phyloP scores from a whole-genome alignment of 169 alveolate genomes.

The Cryptosporidium ryanae region DNA sequence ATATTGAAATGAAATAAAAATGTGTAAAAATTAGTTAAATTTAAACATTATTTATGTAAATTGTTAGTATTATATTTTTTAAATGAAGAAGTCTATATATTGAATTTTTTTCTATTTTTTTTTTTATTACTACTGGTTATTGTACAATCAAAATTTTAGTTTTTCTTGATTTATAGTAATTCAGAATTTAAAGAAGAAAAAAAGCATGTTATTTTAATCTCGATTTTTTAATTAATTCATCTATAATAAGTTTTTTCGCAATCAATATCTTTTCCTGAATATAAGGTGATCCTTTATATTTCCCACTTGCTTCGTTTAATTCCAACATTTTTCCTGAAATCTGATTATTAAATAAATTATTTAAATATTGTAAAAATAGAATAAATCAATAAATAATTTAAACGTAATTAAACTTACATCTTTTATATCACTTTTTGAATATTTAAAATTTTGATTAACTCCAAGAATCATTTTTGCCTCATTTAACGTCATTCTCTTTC shows the following conservation, averaged over 20 bases:
- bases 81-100: too few species aligned
- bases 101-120: too few species aligned
- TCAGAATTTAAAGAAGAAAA: too few species aligned
- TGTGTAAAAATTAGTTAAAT: too few species aligned
- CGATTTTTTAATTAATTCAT: slow-evolving; percentile 29
- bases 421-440: slow-evolving; percentile 21
- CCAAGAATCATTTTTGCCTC: slow-evolving; percentile 67
- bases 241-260: slow-evolving; percentile 38
- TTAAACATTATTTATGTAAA: too few species aligned
- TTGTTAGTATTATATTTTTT: too few species aligned
- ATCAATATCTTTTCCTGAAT: slow-evolving; percentile 52
- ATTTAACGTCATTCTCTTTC: slow-evolving; percentile 51
- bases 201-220: background rate
- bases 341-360: background rate
- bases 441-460: background rate
- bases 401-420: slow-evolving; percentile 15
- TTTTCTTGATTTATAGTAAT: too few species aligned
- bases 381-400: background rate
- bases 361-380: background rate
- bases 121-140: too few species aligned
- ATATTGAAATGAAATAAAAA: too few species aligned
- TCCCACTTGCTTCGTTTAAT: slow-evolving; percentile 33
- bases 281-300: slow-evolving; percentile 69
- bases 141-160: too few species aligned
- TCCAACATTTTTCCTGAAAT: slow-evolving; percentile 61